phyloP scores from a whole-genome alignment of 768 basidiomycete genomes.

The Pleurotus ostreatus region DNA sequence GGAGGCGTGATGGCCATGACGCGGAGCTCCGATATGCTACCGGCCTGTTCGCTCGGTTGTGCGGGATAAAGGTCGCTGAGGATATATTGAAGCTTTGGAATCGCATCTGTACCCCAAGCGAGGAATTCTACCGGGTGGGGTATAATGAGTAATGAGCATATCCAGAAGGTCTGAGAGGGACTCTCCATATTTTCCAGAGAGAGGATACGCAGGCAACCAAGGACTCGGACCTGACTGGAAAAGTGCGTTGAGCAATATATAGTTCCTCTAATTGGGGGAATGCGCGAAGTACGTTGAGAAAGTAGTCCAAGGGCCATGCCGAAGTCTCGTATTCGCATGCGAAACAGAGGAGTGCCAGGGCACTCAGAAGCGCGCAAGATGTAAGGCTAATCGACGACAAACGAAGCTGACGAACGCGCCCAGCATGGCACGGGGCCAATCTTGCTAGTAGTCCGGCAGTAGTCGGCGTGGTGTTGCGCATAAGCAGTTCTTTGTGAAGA shows the following conservation, averaged over 20 bases:
- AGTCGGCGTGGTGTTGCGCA: no score
- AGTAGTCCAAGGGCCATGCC: neutral
- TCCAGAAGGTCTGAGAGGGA: neutral
- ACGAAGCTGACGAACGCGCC: no score
- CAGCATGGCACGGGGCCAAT: no score
- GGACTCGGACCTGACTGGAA: neutral
- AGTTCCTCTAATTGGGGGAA: neutral
- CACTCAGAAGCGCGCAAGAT: no score
- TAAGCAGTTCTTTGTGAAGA: no score
- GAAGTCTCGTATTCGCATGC: neutral
- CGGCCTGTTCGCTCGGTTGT: neutral
- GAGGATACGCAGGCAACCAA: neutral
- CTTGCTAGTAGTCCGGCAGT: no score
- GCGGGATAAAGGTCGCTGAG: neutral
- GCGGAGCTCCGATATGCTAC: neutral
- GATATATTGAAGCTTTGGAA: neutral
- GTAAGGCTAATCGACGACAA: no score
- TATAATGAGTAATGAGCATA: neutral
- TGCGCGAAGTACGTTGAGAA: neutral
- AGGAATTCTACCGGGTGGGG: neutral
- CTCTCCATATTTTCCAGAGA: neutral
- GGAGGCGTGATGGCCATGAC: neutral
- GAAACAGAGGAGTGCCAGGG: neutral
- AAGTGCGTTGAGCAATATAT: neutral
- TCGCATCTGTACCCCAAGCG: neutral